Percentiles rank a stretch among this genome's conserved stretches.
Conservation (phyloP, 306 rosid species). For the Macrotyloma uniflorum region DNA sequence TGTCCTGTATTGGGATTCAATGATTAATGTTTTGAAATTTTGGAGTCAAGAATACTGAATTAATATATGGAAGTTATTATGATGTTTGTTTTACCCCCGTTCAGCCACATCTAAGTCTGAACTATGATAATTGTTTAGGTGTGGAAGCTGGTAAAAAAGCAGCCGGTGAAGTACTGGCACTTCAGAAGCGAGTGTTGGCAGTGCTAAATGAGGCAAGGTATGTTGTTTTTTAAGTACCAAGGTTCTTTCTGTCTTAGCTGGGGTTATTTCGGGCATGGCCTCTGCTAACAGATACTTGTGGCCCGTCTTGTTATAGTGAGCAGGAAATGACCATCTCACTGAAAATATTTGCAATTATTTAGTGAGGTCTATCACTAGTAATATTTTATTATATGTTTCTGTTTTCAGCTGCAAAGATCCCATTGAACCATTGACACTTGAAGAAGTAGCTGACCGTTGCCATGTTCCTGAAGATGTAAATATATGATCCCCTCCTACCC, state of each 20-base stretch:
- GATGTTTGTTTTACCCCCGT: not conserved
- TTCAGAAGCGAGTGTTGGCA: conserved; percentile 87
- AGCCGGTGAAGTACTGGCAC: conserved; percentile 91
- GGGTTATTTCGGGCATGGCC: not conserved
- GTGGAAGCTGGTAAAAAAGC: conserved; percentile 97
- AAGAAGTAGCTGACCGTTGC: conserved; percentile 52
- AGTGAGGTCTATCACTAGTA: not conserved
- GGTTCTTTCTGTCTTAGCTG: not conserved
- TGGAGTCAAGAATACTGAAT: not conserved
- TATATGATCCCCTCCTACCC: not conserved
- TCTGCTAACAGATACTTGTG: not conserved
- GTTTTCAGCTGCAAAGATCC: conserved; percentile 59
- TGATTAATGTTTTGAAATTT: not conserved
- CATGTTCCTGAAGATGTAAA: conserved; percentile 81
- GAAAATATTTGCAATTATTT: conserved; percentile 12
- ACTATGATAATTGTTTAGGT: conserved; percentile 52
- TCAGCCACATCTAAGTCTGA: conserved; percentile 12
- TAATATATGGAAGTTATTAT: not conserved
- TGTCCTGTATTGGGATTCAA: conserved; percentile 2
- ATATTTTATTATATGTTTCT: not conserved
- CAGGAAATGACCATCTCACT: not conserved
- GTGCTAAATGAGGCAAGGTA: conserved; percentile 92
- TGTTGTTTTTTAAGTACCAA: conserved; percentile 8
- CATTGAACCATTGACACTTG: conserved; percentile 46
- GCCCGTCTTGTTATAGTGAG: not conserved